A percentile compares a stretch with the other conserved stretches of the same genome.
Evolutionary conservation across 805 yeast genomes (phyloP).

Genomic region (Aciculoconidium aculeatum): DNA sequence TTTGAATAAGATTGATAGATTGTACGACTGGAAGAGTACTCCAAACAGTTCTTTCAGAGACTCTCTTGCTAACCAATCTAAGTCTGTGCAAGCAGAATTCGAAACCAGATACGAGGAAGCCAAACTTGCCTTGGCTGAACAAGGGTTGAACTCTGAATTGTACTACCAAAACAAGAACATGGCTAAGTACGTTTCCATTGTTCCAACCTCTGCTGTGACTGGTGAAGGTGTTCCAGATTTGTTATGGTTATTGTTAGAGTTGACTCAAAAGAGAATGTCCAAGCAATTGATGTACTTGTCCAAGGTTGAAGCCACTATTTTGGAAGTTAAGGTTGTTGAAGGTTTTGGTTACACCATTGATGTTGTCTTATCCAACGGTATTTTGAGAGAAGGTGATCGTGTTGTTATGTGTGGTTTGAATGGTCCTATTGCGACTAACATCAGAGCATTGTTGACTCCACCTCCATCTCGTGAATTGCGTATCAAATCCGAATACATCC

Average conservation of each 20-base stretch:
- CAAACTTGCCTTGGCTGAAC: slow-evolving; percentile 91
- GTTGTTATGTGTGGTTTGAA: slow-evolving; percentile 95
- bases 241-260: slow-evolving; percentile 88
- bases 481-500: slow-evolving; percentile 92
- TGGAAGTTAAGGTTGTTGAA: slow-evolving; percentile 96
- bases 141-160: slow-evolving; percentile 95
- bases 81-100: slow-evolving; percentile 88
- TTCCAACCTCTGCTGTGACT: slow-evolving; percentile 97
- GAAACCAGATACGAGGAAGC: slow-evolving; percentile 80
- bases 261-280: slow-evolving; percentile 98
- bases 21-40: slow-evolving; percentile 86
- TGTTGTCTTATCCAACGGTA: slow-evolving; percentile 96
- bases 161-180: slow-evolving; percentile 93
- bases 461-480: slow-evolving; percentile 96
- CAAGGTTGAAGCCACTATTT: slow-evolving; percentile 88
- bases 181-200: slow-evolving; percentile 90
- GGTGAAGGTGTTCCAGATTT: slow-evolving; percentile 99
- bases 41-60: slow-evolving; percentile 97
- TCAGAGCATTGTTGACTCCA: slow-evolving; percentile 93
- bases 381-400: slow-evolving; percentile 90
- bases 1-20: slow-evolving; percentile 93
- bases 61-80: slow-evolving; percentile 74
- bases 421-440: slow-evolving; percentile 96
- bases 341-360: slow-evolving; percentile 99
- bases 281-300: slow-evolving; percentile 95